phyloP scores from a whole-genome alignment of 768 basidiomycete genomes.

The Inosperma sp. region DNA sequence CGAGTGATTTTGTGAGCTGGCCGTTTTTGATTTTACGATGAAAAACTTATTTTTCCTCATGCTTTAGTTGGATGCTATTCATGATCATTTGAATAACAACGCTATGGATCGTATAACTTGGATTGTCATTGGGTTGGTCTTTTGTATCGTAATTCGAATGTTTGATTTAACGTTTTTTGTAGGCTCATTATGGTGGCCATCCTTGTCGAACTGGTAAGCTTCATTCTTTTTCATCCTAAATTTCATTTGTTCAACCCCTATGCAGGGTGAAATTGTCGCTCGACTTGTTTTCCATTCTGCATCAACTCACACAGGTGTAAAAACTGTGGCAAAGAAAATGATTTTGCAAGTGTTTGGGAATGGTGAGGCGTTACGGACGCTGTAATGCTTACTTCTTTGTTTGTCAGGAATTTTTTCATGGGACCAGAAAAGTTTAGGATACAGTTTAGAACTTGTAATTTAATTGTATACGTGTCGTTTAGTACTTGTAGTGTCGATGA shows the following conservation, averaged over 20 bases:
- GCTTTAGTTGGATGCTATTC: constrained; percentile 78
- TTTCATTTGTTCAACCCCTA: background rate
- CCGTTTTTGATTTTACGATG: background rate
- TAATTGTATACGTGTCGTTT: no score
- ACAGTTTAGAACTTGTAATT: no score
- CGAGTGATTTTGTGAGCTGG: constrained; percentile 76
- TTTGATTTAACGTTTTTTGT: constrained; percentile 18
- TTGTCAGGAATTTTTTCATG: background rate
- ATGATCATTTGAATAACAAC: constrained; percentile 85
- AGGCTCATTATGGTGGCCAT: constrained; percentile 90
- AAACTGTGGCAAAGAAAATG: background rate
- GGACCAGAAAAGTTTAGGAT: no score
- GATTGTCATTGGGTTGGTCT: constrained; percentile 43
- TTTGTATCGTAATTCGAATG: constrained; percentile 18
- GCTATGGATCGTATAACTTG: constrained; percentile 88
- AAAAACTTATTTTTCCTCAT: background rate
- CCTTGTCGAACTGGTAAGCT: constrained; percentile 75
- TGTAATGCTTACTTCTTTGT: background rate
- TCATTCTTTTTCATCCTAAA: background rate
- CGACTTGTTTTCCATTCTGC: constrained; percentile 69
- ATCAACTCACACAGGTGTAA: constrained; percentile 12
- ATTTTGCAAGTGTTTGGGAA: background rate
- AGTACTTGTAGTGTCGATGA: no score
- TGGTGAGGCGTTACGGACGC: background rate
- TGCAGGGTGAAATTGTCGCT: constrained; percentile 77